Percentiles rank a stretch among this genome's conserved stretches.
phyloP scores from a whole-genome alignment of 441 rosid genomes.

The Melastoma candidum region DNA sequence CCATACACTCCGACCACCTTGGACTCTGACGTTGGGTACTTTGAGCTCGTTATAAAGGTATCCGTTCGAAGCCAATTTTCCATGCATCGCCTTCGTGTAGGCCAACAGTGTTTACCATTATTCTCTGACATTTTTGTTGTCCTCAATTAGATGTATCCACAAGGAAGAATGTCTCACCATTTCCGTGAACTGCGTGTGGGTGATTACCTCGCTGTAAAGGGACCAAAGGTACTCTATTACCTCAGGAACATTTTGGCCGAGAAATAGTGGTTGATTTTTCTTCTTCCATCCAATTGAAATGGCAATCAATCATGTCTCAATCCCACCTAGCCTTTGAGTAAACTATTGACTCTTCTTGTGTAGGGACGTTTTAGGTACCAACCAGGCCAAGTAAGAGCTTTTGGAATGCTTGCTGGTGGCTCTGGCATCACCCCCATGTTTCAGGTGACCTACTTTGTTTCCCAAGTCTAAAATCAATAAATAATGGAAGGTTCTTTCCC shows the following conservation, averaged over 20 bases:
- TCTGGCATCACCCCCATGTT: constrained; percentile 99
- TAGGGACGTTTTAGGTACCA: constrained; percentile 91
- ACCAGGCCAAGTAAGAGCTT: constrained; percentile 74
- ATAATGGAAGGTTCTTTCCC: constrained; percentile 8
- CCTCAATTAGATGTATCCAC: constrained; percentile 71
- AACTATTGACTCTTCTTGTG: constrained; percentile 5
- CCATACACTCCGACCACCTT: constrained; percentile 91
- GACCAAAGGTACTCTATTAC: constrained; percentile 64
- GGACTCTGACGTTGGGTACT: constrained; percentile 86
- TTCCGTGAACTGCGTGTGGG: constrained; percentile 84
- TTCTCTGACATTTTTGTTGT: not conserved
- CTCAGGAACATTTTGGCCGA: too few species aligned
- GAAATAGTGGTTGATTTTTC: too few species aligned
- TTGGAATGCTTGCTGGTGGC: constrained; percentile 96
- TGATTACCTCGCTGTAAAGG: constrained; percentile 76
- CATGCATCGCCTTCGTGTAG: constrained; percentile 1
- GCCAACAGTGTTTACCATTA: not conserved
- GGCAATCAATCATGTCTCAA: too few species aligned
- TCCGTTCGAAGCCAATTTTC: not conserved
- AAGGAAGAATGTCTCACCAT: constrained; percentile 98
- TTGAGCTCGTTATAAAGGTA: constrained; percentile 89
- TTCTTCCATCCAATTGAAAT: too few species aligned
- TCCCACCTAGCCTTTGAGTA: not conserved
- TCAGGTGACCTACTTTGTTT: constrained; percentile 37
- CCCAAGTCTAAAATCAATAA: not conserved